A percentile compares a stretch with the other conserved stretches of the same genome.
These are phyloP conservation scores for Camellia sinensis DNA, from an alignment of 148 eudicot species.

Conservation along the genomic window DNA sequence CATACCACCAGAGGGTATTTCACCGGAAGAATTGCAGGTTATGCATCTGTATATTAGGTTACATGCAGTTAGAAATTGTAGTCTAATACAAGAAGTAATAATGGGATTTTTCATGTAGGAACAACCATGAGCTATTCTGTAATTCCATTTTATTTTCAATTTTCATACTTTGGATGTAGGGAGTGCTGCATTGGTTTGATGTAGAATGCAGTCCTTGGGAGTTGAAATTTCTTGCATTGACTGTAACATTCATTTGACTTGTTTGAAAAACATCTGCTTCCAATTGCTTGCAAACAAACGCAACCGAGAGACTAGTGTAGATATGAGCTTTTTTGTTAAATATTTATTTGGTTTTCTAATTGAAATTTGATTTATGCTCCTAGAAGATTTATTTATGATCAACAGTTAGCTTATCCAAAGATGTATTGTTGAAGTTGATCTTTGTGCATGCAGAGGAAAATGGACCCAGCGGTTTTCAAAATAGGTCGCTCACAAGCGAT, in stretches of 20 bases:
- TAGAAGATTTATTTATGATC: not conserved
- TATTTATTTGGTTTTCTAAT: not conserved
- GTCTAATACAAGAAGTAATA: not conserved
- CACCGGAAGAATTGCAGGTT: conserved; percentile 73
- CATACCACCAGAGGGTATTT: conserved; percentile 77
- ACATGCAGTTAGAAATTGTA: not conserved
- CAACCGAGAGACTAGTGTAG: not conserved
- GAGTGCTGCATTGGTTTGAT: not conserved
- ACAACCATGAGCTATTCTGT: not conserved
- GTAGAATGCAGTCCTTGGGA: not conserved
- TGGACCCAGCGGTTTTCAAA: conserved; percentile 52
- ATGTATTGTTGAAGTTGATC: conserved; percentile 3
- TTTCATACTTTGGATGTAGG: not conserved
- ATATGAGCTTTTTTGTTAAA: not conserved
- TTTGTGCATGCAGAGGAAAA: conserved; percentile 59
- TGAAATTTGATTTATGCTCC: not conserved
- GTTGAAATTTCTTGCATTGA: not conserved
- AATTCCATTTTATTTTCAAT: not conserved
- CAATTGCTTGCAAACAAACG: not conserved
- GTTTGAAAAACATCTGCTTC: not conserved
- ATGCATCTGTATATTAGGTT: not conserved
- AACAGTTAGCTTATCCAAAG: not conserved
- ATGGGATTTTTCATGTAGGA: conserved; percentile 6
- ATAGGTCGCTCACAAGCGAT: conserved; percentile 66
- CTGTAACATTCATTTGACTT: not conserved